A percentile compares a stretch with the other conserved stretches of the same genome.
phyloP scores from a whole-genome alignment of 1,284 basidiomycete species.

The Peniophora sp. region DNA sequence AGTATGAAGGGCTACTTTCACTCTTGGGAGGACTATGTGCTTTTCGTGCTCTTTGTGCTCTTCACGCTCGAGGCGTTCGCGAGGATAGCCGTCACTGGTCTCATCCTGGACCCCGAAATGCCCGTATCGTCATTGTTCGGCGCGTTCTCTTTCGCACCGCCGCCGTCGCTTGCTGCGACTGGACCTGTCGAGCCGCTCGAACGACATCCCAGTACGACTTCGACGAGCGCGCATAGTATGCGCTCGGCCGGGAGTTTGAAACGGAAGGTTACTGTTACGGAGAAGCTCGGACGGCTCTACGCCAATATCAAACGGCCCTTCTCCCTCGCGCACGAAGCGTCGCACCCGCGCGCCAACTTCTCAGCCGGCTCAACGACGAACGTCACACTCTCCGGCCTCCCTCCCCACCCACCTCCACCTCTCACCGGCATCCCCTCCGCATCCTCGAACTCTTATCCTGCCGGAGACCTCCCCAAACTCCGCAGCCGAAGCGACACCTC shows the following conservation, averaged over 20 bases:
- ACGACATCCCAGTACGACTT: constrained; percentile 24
- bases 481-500: constrained; percentile 22
- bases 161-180: constrained; percentile 19
- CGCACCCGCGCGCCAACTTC: constrained; percentile 3
- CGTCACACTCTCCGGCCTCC: not conserved
- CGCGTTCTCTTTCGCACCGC: constrained; percentile 29
- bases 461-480: not conserved
- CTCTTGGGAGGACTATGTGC: constrained; percentile 78
- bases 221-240: constrained; percentile 23
- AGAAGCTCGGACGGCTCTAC: constrained; percentile 27
- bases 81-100: constrained; percentile 86
- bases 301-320: constrained; percentile 36
- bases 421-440: not conserved
- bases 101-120: constrained; percentile 84
- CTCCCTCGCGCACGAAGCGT: constrained; percentile 23
- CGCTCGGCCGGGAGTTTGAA: constrained; percentile 5
- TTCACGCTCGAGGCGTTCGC: constrained; percentile 91
- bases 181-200: constrained; percentile 12
- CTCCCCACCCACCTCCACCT: constrained; percentile 1
- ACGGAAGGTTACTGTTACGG: constrained; percentile 13
- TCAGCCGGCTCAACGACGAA: constrained; percentile 3
- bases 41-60: constrained; percentile 78
- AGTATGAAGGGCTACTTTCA: constrained; percentile 71
- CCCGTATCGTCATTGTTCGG: constrained; percentile 48
- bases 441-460: not conserved